Percentiles rank a stretch among this genome's conserved stretches.
These are phyloP conservation scores for Thyridium curvatum DNA, from an alignment of 2,329 filamentous ascomycete genomes.

Conservation along the genomic window DNA sequence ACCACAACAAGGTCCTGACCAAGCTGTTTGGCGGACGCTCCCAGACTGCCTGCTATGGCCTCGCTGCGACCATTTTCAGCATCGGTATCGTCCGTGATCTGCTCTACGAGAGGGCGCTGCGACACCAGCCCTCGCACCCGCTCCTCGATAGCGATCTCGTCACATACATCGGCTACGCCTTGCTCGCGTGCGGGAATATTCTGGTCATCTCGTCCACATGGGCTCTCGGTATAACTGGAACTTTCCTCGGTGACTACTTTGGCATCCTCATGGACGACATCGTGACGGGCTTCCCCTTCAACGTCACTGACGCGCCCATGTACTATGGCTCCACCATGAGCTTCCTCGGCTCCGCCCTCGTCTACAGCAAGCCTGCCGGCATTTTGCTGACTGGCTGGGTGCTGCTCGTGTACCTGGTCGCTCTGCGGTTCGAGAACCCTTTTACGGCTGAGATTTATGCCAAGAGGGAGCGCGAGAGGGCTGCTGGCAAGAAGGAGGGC, in stretches of 20 bases:
- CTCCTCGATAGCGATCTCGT: constrained; percentile 55
- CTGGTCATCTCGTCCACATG: constrained; percentile 87
- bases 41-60: constrained; percentile 78
- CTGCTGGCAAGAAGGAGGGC: constrained; percentile 25
- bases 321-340: constrained; percentile 91
- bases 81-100: constrained; percentile 84
- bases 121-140: constrained; percentile 68
- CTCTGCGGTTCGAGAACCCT: constrained; percentile 83
- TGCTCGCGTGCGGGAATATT: constrained; percentile 71
- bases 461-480: constrained; percentile 64
- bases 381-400: constrained; percentile 71
- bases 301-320: constrained; percentile 85
- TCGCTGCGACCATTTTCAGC: constrained; percentile 84
- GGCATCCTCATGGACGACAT: constrained; percentile 95
- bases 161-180: constrained; percentile 59
- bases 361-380: constrained; percentile 83
- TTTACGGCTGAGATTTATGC: constrained; percentile 92
- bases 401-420: constrained; percentile 70
- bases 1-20: constrained; percentile 83
- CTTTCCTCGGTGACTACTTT: constrained; percentile 97
- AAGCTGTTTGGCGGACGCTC: constrained; percentile 76
- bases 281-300: constrained; percentile 95
- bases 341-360: constrained; percentile 81
- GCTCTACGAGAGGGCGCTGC: constrained; percentile 80
- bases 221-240: constrained; percentile 88